Percentiles rank a stretch among this genome's conserved stretches.
Conservation (phyloP, 2,329 filamentous ascomycete species). For the Xylariaceae sp. region DNA sequence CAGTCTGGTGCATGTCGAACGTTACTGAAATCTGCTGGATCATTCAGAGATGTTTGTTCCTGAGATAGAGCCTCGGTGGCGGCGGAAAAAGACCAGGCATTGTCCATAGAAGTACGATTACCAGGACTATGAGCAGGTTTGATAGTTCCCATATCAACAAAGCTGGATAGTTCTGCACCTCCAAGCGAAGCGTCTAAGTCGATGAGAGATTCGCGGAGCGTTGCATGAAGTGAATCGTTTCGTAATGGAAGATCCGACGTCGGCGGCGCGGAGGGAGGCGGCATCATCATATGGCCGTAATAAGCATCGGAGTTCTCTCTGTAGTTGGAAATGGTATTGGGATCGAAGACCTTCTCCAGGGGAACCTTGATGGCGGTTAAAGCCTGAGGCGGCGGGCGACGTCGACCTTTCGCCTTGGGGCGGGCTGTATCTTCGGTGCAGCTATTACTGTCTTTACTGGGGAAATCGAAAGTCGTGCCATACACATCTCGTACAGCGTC, state of each 20-base stretch:
- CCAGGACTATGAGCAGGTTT: slow-evolving; percentile 35
- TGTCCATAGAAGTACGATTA: slow-evolving; percentile 44
- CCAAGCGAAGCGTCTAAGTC: slow-evolving; percentile 57
- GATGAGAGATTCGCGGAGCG: slow-evolving; percentile 58
- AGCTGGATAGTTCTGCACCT: slow-evolving; percentile 50
- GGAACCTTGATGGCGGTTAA: slow-evolving; percentile 54
- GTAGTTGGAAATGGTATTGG: slow-evolving; percentile 59
- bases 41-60: slow-evolving; percentile 47
- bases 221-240: slow-evolving; percentile 47
- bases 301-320: slow-evolving; percentile 58
- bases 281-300: slow-evolving; percentile 46
- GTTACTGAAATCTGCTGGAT: slow-evolving; percentile 49
- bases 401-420: slow-evolving; percentile 46
- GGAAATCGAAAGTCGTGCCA: slow-evolving; percentile 52
- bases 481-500: slow-evolving; percentile 58
- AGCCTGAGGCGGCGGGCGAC: slow-evolving; percentile 53
- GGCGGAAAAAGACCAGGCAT: slow-evolving; percentile 41
- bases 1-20: slow-evolving; percentile 51
- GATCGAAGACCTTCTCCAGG: slow-evolving; percentile 60
- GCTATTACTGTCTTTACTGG: slow-evolving; percentile 36
- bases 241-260: slow-evolving; percentile 54
- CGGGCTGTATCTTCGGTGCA: slow-evolving; percentile 44
- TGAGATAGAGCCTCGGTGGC: slow-evolving; percentile 37
- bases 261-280: slow-evolving; percentile 26
- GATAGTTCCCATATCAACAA: slow-evolving; percentile 58